A percentile compares a stretch with the other conserved stretches of the same genome.
These are phyloP conservation scores for Anthoceros angustus DNA, from an alignment of 225 moss, liverwort and hornwort genomes.

Conservation along the genomic window DNA sequence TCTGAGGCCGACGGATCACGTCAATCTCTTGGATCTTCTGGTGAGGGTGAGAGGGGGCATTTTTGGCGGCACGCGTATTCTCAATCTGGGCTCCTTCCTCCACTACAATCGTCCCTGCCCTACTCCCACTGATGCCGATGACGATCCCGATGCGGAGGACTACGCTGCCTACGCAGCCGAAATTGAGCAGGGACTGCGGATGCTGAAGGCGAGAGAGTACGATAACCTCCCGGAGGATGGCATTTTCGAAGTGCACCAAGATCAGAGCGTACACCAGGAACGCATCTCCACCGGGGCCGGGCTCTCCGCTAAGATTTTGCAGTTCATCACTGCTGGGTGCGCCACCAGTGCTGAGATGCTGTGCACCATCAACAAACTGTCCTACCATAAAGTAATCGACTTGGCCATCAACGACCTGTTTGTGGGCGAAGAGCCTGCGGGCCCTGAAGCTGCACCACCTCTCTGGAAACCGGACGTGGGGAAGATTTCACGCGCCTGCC, in stretches of 20 bases:
- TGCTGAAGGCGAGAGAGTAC: neutral
- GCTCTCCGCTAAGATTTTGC: neutral
- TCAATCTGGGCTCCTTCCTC: neutral
- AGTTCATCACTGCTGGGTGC: neutral
- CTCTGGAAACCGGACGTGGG: neutral
- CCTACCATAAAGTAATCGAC: neutral
- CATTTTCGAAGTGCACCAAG: neutral
- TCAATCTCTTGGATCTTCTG: neutral
- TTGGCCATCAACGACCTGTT: neutral
- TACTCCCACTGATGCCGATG: neutral
- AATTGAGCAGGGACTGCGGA: neutral
- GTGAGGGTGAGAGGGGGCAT: neutral
- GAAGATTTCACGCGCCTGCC: neutral
- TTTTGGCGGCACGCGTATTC: neutral
- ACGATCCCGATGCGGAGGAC: neutral
- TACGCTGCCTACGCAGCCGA: neutral
- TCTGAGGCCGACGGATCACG: neutral
- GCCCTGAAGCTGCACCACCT: neutral
- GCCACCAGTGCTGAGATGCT: neutral
- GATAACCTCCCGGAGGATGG: neutral
- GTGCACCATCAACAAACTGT: neutral
- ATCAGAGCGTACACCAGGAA: neutral
- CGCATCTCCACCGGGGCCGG: neutral
- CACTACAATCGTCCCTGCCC: neutral
- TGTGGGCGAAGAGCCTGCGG: neutral